phyloP scores from a whole-genome alignment of 1,284 basidiomycete genomes.

The Malassezia sp. region DNA sequence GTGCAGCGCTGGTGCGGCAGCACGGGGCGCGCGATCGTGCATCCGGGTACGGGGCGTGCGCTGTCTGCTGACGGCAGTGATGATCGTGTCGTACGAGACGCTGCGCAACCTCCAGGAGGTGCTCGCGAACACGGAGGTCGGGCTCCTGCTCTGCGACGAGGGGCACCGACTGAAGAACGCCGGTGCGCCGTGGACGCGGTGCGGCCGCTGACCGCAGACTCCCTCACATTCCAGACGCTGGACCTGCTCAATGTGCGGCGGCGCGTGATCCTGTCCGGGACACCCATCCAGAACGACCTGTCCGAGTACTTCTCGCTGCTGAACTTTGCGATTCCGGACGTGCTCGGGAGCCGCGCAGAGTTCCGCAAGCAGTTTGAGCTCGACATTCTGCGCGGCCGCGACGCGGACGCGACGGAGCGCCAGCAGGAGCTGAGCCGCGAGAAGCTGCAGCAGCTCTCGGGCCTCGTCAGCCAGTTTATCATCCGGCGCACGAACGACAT shows the following conservation, averaged over 20 bases:
- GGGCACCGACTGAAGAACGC: slow-evolving; percentile 95
- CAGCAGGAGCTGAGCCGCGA: slow-evolving; percentile 72
- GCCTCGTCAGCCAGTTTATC: slow-evolving; percentile 85
- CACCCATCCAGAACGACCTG: slow-evolving; percentile 89
- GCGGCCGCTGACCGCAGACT: too few species aligned
- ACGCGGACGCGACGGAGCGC: slow-evolving; percentile 73
- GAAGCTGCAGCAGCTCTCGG: slow-evolving; percentile 86
- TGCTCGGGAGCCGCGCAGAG: slow-evolving; percentile 77
- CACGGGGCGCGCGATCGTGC: slow-evolving; percentile 33
- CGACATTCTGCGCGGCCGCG: slow-evolving; percentile 81
- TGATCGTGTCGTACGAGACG: slow-evolving; percentile 99
- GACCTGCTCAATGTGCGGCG: slow-evolving; percentile 75
- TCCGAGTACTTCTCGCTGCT: slow-evolving; percentile 93
- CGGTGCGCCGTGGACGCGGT: too few species aligned
- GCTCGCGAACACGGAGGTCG: slow-evolving; percentile 55
- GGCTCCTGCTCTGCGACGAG: slow-evolving; percentile 86
- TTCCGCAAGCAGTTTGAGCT: slow-evolving; percentile 96
- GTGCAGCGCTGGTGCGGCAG: slow-evolving; percentile 41
- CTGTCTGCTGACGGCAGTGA: too few species aligned
- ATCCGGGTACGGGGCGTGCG: too few species aligned
- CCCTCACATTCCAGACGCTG: slow-evolving; percentile 69
- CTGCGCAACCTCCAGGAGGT: slow-evolving; percentile 52
- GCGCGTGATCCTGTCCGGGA: slow-evolving; percentile 92
- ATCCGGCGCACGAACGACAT: slow-evolving; percentile 94
- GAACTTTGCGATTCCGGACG: slow-evolving; percentile 92